phyloP scores from a whole-genome alignment of 2,329 filamentous ascomycete species.

The Venturia carpophila region DNA sequence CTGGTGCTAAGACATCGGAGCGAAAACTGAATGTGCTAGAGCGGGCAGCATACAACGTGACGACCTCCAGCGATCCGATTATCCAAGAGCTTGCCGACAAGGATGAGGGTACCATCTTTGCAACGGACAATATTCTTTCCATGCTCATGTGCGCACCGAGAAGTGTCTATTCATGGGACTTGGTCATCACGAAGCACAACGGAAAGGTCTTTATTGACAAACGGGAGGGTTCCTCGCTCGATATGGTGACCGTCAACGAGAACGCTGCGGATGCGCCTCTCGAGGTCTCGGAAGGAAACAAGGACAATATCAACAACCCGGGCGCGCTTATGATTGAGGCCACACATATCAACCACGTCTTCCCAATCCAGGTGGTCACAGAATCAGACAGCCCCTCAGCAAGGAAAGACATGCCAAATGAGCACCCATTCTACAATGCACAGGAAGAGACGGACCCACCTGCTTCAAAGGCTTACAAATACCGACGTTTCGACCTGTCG shows the following conservation, averaged over 20 bases:
- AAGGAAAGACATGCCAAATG: slow-evolving; percentile 76
- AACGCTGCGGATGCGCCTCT: slow-evolving; percentile 93
- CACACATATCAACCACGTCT: slow-evolving; percentile 99
- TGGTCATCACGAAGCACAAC: slow-evolving; percentile 85
- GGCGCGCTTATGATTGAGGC: slow-evolving; percentile 87
- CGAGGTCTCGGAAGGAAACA: slow-evolving; percentile 83
- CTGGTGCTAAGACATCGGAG: slow-evolving; percentile 75
- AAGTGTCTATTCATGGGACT: slow-evolving; percentile 96
- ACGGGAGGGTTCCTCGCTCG: slow-evolving; percentile 86
- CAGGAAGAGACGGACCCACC: slow-evolving; percentile 87
- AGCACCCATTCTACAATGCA: slow-evolving; percentile 96
- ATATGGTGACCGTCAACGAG: slow-evolving; percentile 98
- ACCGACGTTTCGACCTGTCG: slow-evolving; percentile 91
- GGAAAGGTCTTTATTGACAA: slow-evolving; percentile 99
- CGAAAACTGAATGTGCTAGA: slow-evolving; percentile 82
- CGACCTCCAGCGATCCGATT: slow-evolving; percentile 88
- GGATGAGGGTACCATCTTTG: slow-evolving; percentile 92
- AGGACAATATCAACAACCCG: slow-evolving; percentile 94
- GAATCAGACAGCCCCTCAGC: slow-evolving; percentile 59
- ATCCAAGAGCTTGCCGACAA: slow-evolving; percentile 96
- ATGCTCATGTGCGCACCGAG: slow-evolving; percentile 99
- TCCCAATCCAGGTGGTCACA: slow-evolving; percentile 86
- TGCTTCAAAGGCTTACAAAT: slow-evolving; percentile 96
- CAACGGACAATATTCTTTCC: slow-evolving; percentile 92
- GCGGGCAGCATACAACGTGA: slow-evolving; percentile 95